These are phyloP conservation scores for Oryza glumipatula DNA, from an alignment of 176 grass and related monocot genomes.

Conservation along the genomic window DNA sequence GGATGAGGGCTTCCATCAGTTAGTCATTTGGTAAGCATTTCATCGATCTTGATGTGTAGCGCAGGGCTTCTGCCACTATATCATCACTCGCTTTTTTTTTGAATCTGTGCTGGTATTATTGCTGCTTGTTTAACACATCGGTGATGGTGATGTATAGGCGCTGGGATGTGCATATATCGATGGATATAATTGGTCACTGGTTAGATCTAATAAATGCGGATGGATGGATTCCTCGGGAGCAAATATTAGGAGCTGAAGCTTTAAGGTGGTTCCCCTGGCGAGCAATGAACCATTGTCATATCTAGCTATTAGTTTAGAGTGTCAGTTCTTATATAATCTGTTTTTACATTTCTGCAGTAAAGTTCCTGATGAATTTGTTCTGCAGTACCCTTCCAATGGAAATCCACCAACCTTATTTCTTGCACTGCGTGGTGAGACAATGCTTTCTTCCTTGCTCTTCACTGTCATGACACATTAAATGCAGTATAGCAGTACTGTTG, in stretches of 20 bases:
- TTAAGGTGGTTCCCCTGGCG: constrained; percentile 59
- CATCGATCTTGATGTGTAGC: constrained; percentile 29
- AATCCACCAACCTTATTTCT: constrained; percentile 98
- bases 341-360: constrained; percentile 69
- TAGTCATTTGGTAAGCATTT: constrained; percentile 74
- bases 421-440: constrained; percentile 62
- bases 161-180: constrained; percentile 93
- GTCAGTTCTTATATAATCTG: constrained; percentile 35
- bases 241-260: constrained; percentile 95
- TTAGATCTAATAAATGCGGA: constrained; percentile 93
- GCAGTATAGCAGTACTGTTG: constrained; percentile 2
- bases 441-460: constrained; percentile 24
- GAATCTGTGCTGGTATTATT: constrained; percentile 29
- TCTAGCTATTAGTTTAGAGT: constrained; percentile 26
- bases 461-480: constrained; percentile 21
- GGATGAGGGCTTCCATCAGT: constrained; percentile 97
- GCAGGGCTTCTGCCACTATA: constrained; percentile 11
- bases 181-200: constrained; percentile 98
- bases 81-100: constrained; percentile 27
- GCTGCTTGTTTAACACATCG: constrained; percentile 22
- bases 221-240: constrained; percentile 99
- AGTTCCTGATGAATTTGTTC: constrained; percentile 90
- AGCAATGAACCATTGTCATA: background rate
- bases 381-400: constrained; percentile 94
- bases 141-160: constrained; percentile 55